phyloP scores from a whole-genome alignment of 2,329 filamentous ascomycete genomes.

The Myriosclerotinia curreyana region DNA sequence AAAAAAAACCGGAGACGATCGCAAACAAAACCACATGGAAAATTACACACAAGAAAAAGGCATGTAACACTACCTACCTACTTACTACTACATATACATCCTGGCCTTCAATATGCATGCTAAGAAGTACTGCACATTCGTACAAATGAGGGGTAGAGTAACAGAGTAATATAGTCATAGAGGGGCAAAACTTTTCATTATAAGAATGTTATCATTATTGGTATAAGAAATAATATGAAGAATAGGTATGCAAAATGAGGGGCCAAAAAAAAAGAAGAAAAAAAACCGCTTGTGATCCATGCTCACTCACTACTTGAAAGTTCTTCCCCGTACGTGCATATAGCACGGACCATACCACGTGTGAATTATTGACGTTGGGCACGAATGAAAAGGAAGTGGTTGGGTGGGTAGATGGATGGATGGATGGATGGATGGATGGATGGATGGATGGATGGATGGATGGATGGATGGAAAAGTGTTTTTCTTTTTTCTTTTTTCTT shows the following conservation, averaged over 20 bases:
- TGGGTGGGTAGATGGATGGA: neutral
- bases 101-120: no score
- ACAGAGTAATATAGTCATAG: no score
- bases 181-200: neutral
- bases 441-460: no score
- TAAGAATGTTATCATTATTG: no score
- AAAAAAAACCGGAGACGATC: neutral
- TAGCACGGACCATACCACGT: neutral
- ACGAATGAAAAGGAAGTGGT: neutral
- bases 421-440: neutral
- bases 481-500: no score
- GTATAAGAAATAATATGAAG: no score
- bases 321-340: neutral
- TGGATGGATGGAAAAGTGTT: no score
- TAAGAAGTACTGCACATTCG: neutral
- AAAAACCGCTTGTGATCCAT: neutral
- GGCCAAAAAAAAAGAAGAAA: neutral
- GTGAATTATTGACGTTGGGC: neutral
- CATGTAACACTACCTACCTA: no score
- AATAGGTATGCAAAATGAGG: neutral
- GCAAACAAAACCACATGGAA: neutral
- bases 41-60: neutral
- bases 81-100: no score
- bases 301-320: no score
- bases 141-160: neutral